phyloP scores from a whole-genome alignment of 106 monocot species.

The Allium cepa region DNA sequence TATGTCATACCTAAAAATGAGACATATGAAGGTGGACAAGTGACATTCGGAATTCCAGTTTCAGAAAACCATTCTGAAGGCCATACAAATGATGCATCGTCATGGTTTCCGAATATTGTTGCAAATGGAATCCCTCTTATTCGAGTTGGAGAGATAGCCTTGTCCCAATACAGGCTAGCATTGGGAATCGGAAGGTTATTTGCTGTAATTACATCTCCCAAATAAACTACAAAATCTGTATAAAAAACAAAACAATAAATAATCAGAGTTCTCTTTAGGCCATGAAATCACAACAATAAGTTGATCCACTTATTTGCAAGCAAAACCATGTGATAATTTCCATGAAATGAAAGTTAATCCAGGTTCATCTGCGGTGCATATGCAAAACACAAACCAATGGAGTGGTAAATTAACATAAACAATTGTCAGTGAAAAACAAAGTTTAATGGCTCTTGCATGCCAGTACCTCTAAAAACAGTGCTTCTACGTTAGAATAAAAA shows the following conservation, averaged over 20 bases:
- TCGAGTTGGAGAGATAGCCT: constrained; percentile 64
- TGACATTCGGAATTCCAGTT: constrained; percentile 48
- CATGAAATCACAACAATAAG: background rate
- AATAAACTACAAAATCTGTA: constrained; percentile 86
- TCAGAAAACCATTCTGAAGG: constrained; percentile 90
- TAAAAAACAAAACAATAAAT: background rate
- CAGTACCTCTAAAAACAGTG: too few species aligned
- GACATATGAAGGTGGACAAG: constrained; percentile 27
- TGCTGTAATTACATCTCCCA: constrained; percentile 87
- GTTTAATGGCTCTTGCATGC: too few species aligned
- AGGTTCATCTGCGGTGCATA: too few species aligned
- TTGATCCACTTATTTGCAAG: background rate
- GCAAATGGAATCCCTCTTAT: constrained; percentile 74
- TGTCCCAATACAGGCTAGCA: constrained; percentile 79
- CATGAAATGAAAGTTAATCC: too few species aligned
- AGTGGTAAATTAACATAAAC: too few species aligned
- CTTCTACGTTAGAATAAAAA: too few species aligned
- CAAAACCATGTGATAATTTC: too few species aligned
- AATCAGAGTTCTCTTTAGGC: background rate
- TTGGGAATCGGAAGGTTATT: constrained; percentile 80
- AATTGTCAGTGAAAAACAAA: too few species aligned
- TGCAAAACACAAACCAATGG: too few species aligned
- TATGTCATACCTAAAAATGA: constrained; percentile 29
- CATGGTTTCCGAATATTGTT: constrained; percentile 85
- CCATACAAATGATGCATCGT: constrained; percentile 81